Base-by-base conservation (phyloP, 352 stramenopile genomes). In the Globisporangium yorkense region DNA sequence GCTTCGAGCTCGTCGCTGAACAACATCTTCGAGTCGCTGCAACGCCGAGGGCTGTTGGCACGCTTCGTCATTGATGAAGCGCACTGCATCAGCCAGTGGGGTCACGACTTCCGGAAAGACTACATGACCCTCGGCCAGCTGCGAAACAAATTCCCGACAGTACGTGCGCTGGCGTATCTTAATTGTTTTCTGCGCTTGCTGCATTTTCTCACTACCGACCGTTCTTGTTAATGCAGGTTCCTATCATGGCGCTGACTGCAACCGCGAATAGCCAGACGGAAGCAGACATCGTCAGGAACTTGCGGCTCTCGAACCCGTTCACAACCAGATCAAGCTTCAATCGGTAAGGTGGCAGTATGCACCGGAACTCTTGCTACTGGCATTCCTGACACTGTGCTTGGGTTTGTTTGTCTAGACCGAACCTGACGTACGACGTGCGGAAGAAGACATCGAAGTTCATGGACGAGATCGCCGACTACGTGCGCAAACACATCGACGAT, bases 21-120 rank as follows among this genome's bases (percentile, higher is more conserved):
- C 57, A 92, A 92, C 48, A 75, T 98, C 45, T 95, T 91, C 50
- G 77, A 88, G 56, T 89, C 79, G 3, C 70, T 92, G n/a, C 71
- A 88, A 47, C 84, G 88, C n/a, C 72, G 80, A 9, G 80, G 85
- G 2, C 72, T 95, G 8, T 82, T 99, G 13, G 96, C 91, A 63
- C 81, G 96, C 35, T 99, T 99, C 70, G 94, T 99, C 18, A 88
- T 99, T 5, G 97, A 99, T 68, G 85, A 96, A 67, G 87, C 84
- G 7, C 97, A 99, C 64, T 99, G 97, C 72, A 94, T 99, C 58
- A 97, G 84, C 53, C 89, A 96, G 65, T 99, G 97, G 97, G 97
- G 97, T 21, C 97, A 99, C 68, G 98, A 99, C 68, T 99, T 99
- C 68, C 80, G 98, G 16, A 98, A 46, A 24, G 41, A 46, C 15